Evolutionary conservation across 495 filamentous ascomycete species (phyloP).

Genomic region (Penicillium dipodomyicola): DNA sequence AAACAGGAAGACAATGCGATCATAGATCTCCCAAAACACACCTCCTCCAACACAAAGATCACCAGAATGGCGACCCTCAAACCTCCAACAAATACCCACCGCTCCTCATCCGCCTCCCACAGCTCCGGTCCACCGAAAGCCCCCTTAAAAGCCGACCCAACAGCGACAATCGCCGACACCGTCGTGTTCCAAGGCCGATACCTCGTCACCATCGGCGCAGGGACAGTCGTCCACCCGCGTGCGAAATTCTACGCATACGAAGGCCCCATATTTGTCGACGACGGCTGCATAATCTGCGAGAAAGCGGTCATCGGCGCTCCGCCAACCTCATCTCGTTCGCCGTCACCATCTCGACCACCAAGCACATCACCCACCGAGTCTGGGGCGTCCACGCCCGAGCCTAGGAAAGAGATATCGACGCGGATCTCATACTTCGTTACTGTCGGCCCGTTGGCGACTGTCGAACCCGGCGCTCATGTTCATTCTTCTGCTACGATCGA

Average conservation of each 20-base stretch:
- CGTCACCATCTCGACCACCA: conserved; percentile 14
- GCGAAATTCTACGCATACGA: conserved; percentile 63
- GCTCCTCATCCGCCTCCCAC: conserved; percentile 27
- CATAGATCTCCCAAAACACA: conserved; percentile 1
- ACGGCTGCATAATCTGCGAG: conserved; percentile 74
- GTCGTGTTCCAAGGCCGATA: conserved; percentile 69
- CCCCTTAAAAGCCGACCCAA: conserved; percentile 66
- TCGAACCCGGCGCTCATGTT: conserved; percentile 38
- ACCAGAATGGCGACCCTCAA: conserved; percentile 30
- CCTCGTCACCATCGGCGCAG: conserved; percentile 65
- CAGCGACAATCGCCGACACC: conserved; percentile 72
- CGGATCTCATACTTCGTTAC: conserved; percentile 39
- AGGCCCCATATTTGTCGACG: conserved; percentile 70
- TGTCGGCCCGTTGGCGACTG: conserved; percentile 32
- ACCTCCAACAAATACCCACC: conserved; percentile 26
- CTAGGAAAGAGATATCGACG: conserved; percentile 20
- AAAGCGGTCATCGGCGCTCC: conserved; percentile 58
- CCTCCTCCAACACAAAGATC: conserved; percentile 2
- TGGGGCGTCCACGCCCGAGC: background rate
- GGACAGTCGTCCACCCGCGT: conserved; percentile 81
- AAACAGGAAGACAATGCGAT: conserved; percentile 1
- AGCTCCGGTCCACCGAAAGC: conserved; percentile 41
- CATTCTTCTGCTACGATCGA: conserved; percentile 40
- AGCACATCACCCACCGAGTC: background rate
- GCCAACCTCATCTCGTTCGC: conserved; percentile 22